phyloP scores from a whole-genome alignment of 164 flowering plant species.

The Magnolia officinalis region DNA sequence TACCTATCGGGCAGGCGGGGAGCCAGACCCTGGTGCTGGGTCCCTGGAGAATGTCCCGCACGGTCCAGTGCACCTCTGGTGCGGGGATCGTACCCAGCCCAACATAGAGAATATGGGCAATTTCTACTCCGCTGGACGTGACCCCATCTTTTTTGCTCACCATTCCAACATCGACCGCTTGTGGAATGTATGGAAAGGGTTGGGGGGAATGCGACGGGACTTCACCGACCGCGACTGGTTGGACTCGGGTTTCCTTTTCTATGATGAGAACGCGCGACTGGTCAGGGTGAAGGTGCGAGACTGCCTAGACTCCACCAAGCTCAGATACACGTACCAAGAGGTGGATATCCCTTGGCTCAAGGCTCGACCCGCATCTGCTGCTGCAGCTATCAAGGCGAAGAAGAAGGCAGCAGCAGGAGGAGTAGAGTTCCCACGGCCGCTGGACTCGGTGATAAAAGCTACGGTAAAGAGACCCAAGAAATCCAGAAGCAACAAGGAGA shows the following conservation, averaged over 20 bases:
- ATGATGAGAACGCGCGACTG: slow-evolving; percentile 34
- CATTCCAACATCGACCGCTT: slow-evolving; percentile 34
- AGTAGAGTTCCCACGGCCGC: slow-evolving; percentile 30
- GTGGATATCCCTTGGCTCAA: slow-evolving; percentile 50
- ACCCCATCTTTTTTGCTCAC: slow-evolving; percentile 23
- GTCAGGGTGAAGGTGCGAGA: slow-evolving; percentile 38
- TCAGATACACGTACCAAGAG: slow-evolving; percentile 46
- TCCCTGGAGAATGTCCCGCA: slow-evolving; percentile 43
- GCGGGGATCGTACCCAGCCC: slow-evolving; percentile 27
- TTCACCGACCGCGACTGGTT: slow-evolving; percentile 32
- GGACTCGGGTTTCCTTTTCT: slow-evolving; percentile 28
- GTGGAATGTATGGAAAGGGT: slow-evolving; percentile 30
- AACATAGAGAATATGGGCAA: slow-evolving; percentile 25
- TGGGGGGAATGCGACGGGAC: slow-evolving; percentile 26
- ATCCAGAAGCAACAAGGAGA: slow-evolving; percentile 47
- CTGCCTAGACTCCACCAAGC: slow-evolving; percentile 28
- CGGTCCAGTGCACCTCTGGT: slow-evolving; percentile 42
- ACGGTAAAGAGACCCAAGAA: slow-evolving; percentile 48
- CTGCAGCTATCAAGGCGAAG: slow-evolving; percentile 28
- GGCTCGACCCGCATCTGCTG: slow-evolving; percentile 14
- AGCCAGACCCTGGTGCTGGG: slow-evolving; percentile 38
- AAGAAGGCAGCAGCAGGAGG: slow-evolving; percentile 17
- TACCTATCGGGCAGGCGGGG: slow-evolving; percentile 38
- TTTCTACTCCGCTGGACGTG: slow-evolving; percentile 24
- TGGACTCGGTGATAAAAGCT: slow-evolving; percentile 27